Conservation (phyloP, 176 grass and related monocot genomes). For the Phyllostachys edulis region DNA sequence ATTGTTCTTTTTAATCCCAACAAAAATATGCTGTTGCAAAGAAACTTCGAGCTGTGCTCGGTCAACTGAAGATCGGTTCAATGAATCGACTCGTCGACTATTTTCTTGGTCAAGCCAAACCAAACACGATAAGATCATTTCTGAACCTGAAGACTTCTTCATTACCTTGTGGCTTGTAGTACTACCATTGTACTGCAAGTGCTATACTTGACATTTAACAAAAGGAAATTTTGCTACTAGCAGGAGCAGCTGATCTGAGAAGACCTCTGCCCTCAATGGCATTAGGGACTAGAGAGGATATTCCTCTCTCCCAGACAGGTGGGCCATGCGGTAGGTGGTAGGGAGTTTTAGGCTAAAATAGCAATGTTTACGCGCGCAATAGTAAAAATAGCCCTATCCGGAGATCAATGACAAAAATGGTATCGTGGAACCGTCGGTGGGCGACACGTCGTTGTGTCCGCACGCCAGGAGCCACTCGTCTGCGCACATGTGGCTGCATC, state of each 20-base stretch:
- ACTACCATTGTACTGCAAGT: neutral
- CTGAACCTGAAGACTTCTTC: neutral
- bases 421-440: too few species aligned
- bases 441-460: too few species aligned
- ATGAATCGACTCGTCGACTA: neutral
- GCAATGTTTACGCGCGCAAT: too few species aligned
- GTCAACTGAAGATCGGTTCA: constrained; percentile 24
- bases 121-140: neutral
- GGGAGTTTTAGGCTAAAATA: too few species aligned
- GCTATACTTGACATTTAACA: neutral
- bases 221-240: too few species aligned
- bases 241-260: too few species aligned
- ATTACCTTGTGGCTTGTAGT: too few species aligned
- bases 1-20: neutral
- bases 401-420: too few species aligned
- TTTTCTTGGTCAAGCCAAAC: neutral
- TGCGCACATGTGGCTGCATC: too few species aligned
- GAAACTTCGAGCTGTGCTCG: constrained; percentile 14
- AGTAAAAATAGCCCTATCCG: too few species aligned
- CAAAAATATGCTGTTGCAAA: neutral
- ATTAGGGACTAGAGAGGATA: neutral
- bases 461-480: too few species aligned
- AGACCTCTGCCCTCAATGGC: too few species aligned
- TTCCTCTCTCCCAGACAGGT: neutral
- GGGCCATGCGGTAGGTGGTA: neutral